A percentile compares a stretch with the other conserved stretches of the same genome.
Evolutionary conservation across 495 filamentous ascomycete species (phyloP).

Genomic region (Neurospora sublineolata): DNA sequence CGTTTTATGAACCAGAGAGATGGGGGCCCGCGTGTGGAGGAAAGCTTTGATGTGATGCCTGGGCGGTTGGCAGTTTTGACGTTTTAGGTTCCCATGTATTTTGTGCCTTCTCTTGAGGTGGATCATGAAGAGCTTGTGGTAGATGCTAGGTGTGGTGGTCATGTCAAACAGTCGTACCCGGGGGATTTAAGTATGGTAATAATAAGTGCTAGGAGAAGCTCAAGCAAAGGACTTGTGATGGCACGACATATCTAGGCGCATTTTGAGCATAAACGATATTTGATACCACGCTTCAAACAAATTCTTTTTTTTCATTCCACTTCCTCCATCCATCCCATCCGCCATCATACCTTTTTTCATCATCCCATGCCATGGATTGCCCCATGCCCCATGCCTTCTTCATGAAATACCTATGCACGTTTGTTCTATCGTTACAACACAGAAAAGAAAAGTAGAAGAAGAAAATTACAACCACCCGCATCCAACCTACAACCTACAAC

Average conservation of each 20-base stretch:
- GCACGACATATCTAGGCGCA: background rate
- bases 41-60: too few relatives aligned
- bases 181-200: too few relatives aligned
- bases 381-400: background rate
- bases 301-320: background rate
- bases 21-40: too few relatives aligned
- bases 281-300: background rate
- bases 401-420: background rate
- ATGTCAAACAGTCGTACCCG: too few relatives aligned
- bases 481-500: background rate
- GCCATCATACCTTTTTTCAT: background rate
- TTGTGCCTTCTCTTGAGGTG: too few relatives aligned
- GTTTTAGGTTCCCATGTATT: too few relatives aligned
- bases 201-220: background rate
- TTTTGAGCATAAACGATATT: background rate
- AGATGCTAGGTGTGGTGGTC: too few relatives aligned
- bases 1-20: too few relatives aligned
- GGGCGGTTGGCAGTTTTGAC: too few relatives aligned
- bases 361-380: background rate
- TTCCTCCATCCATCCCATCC: background rate
- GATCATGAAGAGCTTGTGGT: too few relatives aligned
- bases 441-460: background rate
- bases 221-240: too few relatives aligned
- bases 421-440: slow-evolving; percentile 4
- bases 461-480: background rate